A percentile compares a stretch with the other conserved stretches of the same genome.
Evolutionary conservation across 2,329 filamentous ascomycete species (phyloP).

Genomic region (Teratosphaeriaceae sp.): DNA sequence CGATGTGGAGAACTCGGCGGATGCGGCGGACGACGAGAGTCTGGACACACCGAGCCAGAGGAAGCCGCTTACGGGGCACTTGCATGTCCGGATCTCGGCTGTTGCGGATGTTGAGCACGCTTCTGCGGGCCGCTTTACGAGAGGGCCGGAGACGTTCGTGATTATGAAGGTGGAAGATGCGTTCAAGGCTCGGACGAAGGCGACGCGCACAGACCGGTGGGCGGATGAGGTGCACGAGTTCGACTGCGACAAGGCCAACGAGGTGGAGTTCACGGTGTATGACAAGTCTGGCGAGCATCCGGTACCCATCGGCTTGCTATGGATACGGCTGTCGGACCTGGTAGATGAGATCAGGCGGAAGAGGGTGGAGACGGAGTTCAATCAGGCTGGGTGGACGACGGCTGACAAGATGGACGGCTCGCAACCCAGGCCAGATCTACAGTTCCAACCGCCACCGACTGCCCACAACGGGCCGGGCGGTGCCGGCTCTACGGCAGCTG

Average conservation of each 20-base stretch:
- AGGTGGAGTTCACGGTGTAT: constrained; percentile 95
- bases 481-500: constrained; percentile 32
- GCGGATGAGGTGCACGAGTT: constrained; percentile 85
- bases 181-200: constrained; percentile 79
- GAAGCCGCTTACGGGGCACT: constrained; percentile 88
- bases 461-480: constrained; percentile 26
- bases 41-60: constrained; percentile 91
- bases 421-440: constrained; percentile 46
- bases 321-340: constrained; percentile 95
- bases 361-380: constrained; percentile 93
- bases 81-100: constrained; percentile 77
- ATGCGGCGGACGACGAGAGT: constrained; percentile 74
- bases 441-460: constrained; percentile 46
- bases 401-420: constrained; percentile 84
- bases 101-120: constrained; percentile 95
- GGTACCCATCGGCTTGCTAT: constrained; percentile 88
- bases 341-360: constrained; percentile 96
- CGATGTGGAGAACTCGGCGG: constrained; percentile 52
- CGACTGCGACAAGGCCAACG: constrained; percentile 96
- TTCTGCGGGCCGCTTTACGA: constrained; percentile 70
- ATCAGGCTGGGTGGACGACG: constrained; percentile 91
- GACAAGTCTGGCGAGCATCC: constrained; percentile 87
- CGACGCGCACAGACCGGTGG: constrained; percentile 83
- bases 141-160: constrained; percentile 91
- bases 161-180: constrained; percentile 95